A percentile compares a stretch with the other conserved stretches of the same genome.
phyloP scores from a whole-genome alignment of 352 stramenopile genomes.

The Pythium coloratum region DNA sequence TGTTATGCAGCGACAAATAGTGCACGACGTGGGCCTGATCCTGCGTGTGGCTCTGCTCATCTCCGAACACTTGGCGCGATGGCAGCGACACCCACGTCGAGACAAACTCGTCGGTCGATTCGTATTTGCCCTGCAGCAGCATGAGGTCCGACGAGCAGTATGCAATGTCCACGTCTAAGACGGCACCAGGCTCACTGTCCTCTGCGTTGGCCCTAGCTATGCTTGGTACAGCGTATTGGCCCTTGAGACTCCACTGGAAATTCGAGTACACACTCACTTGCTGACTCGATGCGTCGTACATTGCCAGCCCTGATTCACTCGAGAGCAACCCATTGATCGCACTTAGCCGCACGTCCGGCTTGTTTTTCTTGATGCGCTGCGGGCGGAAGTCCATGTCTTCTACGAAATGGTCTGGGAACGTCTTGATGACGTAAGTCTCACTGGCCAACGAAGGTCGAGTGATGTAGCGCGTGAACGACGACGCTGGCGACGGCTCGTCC shows the following conservation, averaged over 20 bases:
- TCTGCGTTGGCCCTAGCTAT: constrained; percentile 12
- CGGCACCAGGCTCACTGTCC: constrained; percentile 5
- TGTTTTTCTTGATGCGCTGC: constrained; percentile 82
- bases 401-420: constrained; percentile 85
- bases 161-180: constrained; percentile 54
- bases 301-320: constrained; percentile 69
- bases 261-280: constrained; percentile 73
- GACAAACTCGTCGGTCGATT: constrained; percentile 39
- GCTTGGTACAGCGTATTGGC: constrained; percentile 68
- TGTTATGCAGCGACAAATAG: constrained; percentile 69
- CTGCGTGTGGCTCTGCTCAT: constrained; percentile 27
- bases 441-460: constrained; percentile 2
- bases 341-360: constrained; percentile 56
- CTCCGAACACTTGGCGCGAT: constrained; percentile 51
- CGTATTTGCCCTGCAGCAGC: constrained; percentile 64
- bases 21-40: constrained; percentile 76
- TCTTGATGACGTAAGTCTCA: constrained; percentile 65
- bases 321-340: constrained; percentile 75
- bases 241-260: constrained; percentile 75
- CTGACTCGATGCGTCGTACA: constrained; percentile 57
- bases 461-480: constrained; percentile 20
- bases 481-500: constrained; percentile 10
- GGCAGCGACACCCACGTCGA: constrained; percentile 82
- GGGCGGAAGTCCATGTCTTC: constrained; percentile 83
- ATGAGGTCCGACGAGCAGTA: constrained; percentile 85